A percentile compares a stretch with the other conserved stretches of the same genome.
Evolutionary conservation across 768 basidiomycete species (phyloP).

Genomic region (Leccinum aurantiacum): DNA sequence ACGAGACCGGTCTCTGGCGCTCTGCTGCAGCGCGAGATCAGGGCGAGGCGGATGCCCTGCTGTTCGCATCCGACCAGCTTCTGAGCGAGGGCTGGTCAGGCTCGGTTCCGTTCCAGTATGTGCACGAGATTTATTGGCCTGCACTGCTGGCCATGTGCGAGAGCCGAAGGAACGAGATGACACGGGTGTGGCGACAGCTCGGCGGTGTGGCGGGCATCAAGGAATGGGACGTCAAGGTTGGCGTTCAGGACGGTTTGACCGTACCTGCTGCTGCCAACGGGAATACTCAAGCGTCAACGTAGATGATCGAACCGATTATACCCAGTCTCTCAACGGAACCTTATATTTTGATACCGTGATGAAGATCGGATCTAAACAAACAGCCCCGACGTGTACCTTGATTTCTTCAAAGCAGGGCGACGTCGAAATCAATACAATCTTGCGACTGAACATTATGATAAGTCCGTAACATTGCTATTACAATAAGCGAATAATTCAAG

Average conservation of each 20-base stretch:
- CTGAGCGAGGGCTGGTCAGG: slow-evolving; percentile 75
- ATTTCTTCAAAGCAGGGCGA: background rate
- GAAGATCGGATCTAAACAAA: background rate
- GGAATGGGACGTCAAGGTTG: slow-evolving; percentile 75
- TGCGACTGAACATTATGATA: no score
- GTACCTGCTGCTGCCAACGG: background rate
- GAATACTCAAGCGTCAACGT: slow-evolving; percentile 10
- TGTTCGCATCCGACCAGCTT: slow-evolving; percentile 71
- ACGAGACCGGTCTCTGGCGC: slow-evolving; percentile 28
- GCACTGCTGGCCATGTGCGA: slow-evolving; percentile 56
- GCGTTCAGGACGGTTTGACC: slow-evolving; percentile 18
- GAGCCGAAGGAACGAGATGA: slow-evolving; percentile 48
- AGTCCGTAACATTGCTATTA: no score
- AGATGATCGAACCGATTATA: background rate
- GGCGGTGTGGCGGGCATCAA: slow-evolving; percentile 71
- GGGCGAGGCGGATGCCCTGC: slow-evolving; percentile 17
- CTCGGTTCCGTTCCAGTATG: slow-evolving; percentile 62
- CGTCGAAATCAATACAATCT: no score
- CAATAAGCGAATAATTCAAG: no score
- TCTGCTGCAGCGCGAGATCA: slow-evolving; percentile 25
- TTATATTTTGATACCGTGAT: background rate
- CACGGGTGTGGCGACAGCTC: slow-evolving; percentile 62
- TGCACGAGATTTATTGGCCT: slow-evolving; percentile 75
- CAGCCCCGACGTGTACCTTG: background rate
- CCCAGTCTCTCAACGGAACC: background rate